Evolutionary conservation across 192 early-diverging fungal species (phyloP).

Genomic region (Backusella westeae): DNA sequence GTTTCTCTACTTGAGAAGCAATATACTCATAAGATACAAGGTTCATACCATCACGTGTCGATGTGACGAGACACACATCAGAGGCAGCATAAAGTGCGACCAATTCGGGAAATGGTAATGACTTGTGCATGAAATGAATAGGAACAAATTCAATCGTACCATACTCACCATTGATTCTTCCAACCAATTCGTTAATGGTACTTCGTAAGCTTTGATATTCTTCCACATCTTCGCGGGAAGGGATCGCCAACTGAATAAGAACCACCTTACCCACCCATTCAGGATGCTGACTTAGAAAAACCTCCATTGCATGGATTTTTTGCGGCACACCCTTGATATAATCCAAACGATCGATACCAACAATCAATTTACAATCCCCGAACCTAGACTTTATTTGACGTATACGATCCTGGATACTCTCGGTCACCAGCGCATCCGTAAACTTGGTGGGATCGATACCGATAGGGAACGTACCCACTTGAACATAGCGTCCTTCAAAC

Average conservation of each 20-base stretch:
- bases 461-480: conserved; percentile 98
- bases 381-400: conserved; percentile 77
- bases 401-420: conserved; percentile 72
- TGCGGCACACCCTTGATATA: conserved; percentile 99
- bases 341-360: conserved; percentile 98
- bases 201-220: conserved; percentile 95
- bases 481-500: conserved; percentile 87
- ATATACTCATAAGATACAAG: conserved; percentile 99
- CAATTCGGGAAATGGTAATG: conserved; percentile 91
- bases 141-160: conserved; percentile 96
- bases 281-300: conserved; percentile 83
- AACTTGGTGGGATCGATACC: conserved; percentile 98
- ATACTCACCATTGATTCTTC: conserved; percentile 97
- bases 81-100: conserved; percentile 94
- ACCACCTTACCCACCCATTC: conserved; percentile 95
- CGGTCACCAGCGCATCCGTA: conserved; percentile 72
- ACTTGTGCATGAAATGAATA: conserved; percentile 98
- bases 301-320: conserved; percentile 95
- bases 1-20: conserved; percentile 84
- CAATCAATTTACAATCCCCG: conserved; percentile 82
- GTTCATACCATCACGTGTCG: conserved; percentile 99
- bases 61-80: conserved; percentile 95
- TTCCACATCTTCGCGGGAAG: conserved; percentile 96
- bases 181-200: conserved; percentile 96
- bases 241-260: conserved; percentile 96